These are phyloP conservation scores for Hyaloperonospora arabidopsidis DNA, from an alignment of 352 stramenopile genomes.

Conservation along the genomic window DNA sequence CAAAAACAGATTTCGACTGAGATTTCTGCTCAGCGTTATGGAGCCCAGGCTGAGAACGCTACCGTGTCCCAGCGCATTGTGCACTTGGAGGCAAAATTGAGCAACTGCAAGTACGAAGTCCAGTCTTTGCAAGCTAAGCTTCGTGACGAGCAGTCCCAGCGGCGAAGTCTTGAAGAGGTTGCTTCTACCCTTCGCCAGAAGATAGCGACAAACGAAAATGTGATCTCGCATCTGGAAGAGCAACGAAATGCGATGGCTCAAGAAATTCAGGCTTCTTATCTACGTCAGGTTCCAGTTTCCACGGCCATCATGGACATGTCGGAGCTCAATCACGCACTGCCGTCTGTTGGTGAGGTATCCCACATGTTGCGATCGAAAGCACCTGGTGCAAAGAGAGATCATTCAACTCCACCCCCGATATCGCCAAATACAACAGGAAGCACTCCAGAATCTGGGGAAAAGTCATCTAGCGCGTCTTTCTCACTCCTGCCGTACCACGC, in stretches of 20 bases:
- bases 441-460: slow-evolving; percentile 25
- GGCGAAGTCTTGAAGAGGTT: slow-evolving; percentile 55
- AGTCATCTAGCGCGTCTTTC: slow-evolving; percentile 28
- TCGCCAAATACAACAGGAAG: slow-evolving; percentile 20
- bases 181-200: slow-evolving; percentile 58
- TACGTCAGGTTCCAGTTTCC: slow-evolving; percentile 32
- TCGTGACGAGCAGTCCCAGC: slow-evolving; percentile 39
- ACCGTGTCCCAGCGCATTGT: slow-evolving; percentile 68
- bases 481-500: slow-evolving; percentile 57
- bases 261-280: slow-evolving; percentile 56
- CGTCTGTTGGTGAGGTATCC: slow-evolving; percentile 12
- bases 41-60: slow-evolving; percentile 64
- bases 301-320: slow-evolving; percentile 56
- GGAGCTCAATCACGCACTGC: slow-evolving; percentile 41
- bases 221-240: slow-evolving; percentile 59
- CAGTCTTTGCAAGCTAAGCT: slow-evolving; percentile 60
- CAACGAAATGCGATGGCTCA: slow-evolving; percentile 68
- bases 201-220: slow-evolving; percentile 48
- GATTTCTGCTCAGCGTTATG: slow-evolving; percentile 72
- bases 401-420: slow-evolving; percentile 12
- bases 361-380: slow-evolving; percentile 5
- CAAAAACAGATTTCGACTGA: slow-evolving; percentile 68
- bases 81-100: slow-evolving; percentile 69
- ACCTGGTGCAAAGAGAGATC: slow-evolving; percentile 4
- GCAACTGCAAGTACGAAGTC: slow-evolving; percentile 56